phyloP scores from a whole-genome alignment of 352 stramenopile genomes.

The Phytophthora brassicae region DNA sequence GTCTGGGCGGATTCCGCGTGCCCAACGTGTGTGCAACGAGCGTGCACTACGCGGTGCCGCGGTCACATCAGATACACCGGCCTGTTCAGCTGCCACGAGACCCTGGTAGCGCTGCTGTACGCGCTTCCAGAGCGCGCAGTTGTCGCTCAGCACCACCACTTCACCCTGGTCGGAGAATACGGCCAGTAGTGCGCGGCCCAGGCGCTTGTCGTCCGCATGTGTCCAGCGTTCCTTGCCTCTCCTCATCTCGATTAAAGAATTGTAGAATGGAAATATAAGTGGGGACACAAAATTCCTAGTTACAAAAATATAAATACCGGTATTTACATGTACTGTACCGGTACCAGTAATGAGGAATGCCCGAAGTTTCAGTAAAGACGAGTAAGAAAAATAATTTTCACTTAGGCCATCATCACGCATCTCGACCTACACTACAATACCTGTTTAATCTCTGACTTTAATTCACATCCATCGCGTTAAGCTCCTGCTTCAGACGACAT shows the following conservation, averaged over 20 bases:
- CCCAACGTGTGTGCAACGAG: slow-evolving; percentile 36
- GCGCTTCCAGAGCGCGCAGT: slow-evolving; percentile 31
- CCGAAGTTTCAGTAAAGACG: no score
- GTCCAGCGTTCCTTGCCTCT: slow-evolving; percentile 36
- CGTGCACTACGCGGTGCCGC: slow-evolving; percentile 23
- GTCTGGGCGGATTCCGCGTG: slow-evolving; percentile 28
- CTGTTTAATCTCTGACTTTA: slow-evolving; percentile 14
- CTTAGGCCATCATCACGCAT: slow-evolving; percentile 9
- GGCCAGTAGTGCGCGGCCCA: slow-evolving; percentile 26
- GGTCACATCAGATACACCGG: slow-evolving; percentile 8
- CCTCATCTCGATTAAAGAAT: slow-evolving; percentile 19
- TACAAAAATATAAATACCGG: no score
- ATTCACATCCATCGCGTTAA: slow-evolving; percentile 17
- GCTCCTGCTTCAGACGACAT: slow-evolving; percentile 26
- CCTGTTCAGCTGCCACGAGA: slow-evolving; percentile 22
- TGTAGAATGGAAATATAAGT: slow-evolving; percentile 25
- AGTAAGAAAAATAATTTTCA: no score
- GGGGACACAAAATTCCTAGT: slow-evolving; percentile 6
- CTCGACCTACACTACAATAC: slow-evolving; percentile 6
- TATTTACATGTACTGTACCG: no score
- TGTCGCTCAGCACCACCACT: slow-evolving; percentile 28
- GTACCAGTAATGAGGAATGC: no score
- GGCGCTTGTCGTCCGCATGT: slow-evolving; percentile 32
- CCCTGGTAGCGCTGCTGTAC: slow-evolving; percentile 36
- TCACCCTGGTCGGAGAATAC: slow-evolving; percentile 29